Percentiles rank a stretch among this genome's conserved stretches.
These are phyloP conservation scores for Saturnispora bothae DNA, from an alignment of 805 yeast species.

Conservation along the genomic window DNA sequence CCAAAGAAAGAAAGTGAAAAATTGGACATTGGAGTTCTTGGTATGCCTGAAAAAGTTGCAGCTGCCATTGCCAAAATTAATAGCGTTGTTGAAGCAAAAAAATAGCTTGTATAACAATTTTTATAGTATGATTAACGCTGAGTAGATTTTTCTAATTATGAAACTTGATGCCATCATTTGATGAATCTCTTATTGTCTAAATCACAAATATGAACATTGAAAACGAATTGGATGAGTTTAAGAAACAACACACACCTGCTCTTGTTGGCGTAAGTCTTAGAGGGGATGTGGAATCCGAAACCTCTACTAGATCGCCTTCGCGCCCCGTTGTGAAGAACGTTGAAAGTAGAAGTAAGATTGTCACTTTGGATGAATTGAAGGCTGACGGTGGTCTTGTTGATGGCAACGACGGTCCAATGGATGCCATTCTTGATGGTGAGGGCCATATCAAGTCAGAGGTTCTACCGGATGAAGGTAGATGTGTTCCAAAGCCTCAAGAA, in stretches of 20 bases:
- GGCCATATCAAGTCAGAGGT: constrained; percentile 45
- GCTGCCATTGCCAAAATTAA: constrained; percentile 52
- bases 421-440: constrained; percentile 38
- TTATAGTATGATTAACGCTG: not conserved
- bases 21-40: constrained; percentile 45
- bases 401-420: constrained; percentile 48
- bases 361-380: constrained; percentile 27
- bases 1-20: constrained; percentile 50
- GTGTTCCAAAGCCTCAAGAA: not conserved
- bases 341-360: constrained; percentile 20
- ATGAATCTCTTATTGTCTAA: not conserved
- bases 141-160: not conserved
- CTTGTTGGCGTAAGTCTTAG: constrained; percentile 41
- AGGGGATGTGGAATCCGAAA: constrained; percentile 14
- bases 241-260: constrained; percentile 37
- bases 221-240: constrained; percentile 43
- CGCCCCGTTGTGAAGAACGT: constrained; percentile 36
- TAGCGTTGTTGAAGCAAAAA: constrained; percentile 34
- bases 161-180: not conserved
- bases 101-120: too few species aligned
- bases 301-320: constrained; percentile 12
- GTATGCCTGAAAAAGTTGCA: constrained; percentile 56
- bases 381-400: constrained; percentile 46
- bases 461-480: constrained; percentile 21
- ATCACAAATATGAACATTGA: constrained; percentile 35